A percentile compares a stretch with the other conserved stretches of the same genome.
These are phyloP conservation scores for Fusarium sp. DNA, from an alignment of 2,329 filamentous ascomycete species.

Conservation along the genomic window DNA sequence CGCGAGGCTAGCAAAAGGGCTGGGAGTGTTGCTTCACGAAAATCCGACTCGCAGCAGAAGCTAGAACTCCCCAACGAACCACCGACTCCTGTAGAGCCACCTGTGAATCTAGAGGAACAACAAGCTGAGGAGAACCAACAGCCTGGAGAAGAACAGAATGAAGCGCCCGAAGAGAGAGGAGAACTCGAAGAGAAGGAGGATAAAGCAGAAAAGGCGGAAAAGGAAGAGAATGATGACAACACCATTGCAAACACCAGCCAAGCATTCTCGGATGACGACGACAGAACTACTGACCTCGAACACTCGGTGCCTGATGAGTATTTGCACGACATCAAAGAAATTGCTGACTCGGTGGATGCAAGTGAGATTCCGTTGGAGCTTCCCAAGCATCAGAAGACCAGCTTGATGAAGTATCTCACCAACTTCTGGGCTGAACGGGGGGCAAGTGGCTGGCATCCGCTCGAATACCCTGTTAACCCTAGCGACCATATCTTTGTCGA, in stretches of 20 bases:
- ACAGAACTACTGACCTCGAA: constrained; percentile 76
- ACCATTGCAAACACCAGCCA: constrained; percentile 53
- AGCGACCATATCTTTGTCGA: constrained; percentile 97
- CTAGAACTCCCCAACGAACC: constrained; percentile 36
- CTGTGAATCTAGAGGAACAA: constrained; percentile 40
- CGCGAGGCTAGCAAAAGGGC: constrained; percentile 49
- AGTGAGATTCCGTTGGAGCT: constrained; percentile 76
- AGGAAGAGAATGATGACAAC: constrained; percentile 47
- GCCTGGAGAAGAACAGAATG: constrained; percentile 45
- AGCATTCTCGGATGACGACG: constrained; percentile 76
- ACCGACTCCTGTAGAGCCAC: constrained; percentile 41
- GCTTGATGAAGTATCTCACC: constrained; percentile 92
- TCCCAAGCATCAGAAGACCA: constrained; percentile 92
- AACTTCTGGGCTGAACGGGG: constrained; percentile 99
- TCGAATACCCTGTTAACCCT: constrained; percentile 90
- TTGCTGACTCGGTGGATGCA: constrained; percentile 70
- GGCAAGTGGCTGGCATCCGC: constrained; percentile 89
- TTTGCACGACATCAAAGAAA: constrained; percentile 69
- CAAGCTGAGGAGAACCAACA: constrained; percentile 44
- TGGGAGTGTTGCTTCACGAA: constrained; percentile 40
- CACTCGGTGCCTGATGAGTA: constrained; percentile 75
- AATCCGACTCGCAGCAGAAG: constrained; percentile 44
- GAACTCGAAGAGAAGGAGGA: constrained; percentile 35
- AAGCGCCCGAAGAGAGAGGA: constrained; percentile 34
- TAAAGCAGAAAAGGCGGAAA: constrained; percentile 43